phyloP scores from a whole-genome alignment of 108 stramenopile genomes.

The Skeletonema potamos region DNA sequence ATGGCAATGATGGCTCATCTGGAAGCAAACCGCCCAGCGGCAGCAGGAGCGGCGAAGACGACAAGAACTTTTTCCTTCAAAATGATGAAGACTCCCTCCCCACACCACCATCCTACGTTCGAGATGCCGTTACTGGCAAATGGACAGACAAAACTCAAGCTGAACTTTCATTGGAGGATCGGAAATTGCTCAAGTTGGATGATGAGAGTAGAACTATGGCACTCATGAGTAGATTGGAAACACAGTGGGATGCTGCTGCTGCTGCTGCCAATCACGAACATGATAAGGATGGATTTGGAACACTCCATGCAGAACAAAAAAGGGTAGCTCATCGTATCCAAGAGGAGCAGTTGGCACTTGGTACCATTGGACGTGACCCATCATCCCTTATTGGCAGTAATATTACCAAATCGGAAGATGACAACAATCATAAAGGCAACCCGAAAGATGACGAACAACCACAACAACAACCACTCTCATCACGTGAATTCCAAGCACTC shows the following conservation, averaged over 20 bases:
- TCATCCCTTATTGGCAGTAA: no score
- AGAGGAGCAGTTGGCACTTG: conserved; percentile 66
- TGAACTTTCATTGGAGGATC: conserved; percentile 55
- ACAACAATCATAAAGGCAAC: no score
- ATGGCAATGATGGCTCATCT: not conserved
- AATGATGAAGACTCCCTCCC: conserved; percentile 18
- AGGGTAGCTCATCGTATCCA: conserved; percentile 64
- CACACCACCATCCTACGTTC: conserved; percentile 68
- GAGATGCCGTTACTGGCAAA: conserved; percentile 78
- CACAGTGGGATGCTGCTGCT: conserved; percentile 21
- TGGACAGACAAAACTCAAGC: conserved; percentile 66
- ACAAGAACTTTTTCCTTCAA: conserved; percentile 21
- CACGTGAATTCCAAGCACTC: conserved; percentile 62
- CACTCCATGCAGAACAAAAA: conserved; percentile 17
- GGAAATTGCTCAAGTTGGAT: conserved; percentile 60
- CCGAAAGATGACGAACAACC: conserved; percentile 5
- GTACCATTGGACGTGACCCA: conserved; percentile 64
- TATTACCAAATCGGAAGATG: conserved; percentile 31
- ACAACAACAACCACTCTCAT: conserved; percentile 49
- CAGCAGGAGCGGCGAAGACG: not conserved
- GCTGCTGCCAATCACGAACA: not conserved
- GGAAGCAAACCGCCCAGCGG: no score
- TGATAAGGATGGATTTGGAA: conserved; percentile 23
- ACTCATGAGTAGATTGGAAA: conserved; percentile 14
- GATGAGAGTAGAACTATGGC: conserved; percentile 41